Conservation (phyloP, 2,329 filamentous ascomycete species). For the Hypoxylon sp. region DNA sequence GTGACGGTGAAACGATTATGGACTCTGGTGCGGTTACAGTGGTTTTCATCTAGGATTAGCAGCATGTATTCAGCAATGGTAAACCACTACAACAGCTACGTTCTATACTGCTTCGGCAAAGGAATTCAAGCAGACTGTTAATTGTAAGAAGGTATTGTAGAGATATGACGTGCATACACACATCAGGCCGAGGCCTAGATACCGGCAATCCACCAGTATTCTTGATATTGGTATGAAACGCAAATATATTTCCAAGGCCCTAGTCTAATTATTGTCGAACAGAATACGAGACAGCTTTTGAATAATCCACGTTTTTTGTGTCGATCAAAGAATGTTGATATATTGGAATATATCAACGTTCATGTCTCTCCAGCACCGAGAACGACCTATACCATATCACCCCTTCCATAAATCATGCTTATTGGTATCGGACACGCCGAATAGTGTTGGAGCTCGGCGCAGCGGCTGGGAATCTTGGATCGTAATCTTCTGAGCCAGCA, state of each 20-base stretch:
- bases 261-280: not conserved
- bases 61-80: not conserved
- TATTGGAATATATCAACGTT: not conserved
- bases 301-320: not conserved
- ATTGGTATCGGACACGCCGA: constrained; percentile 35
- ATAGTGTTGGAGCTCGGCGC: constrained; percentile 40
- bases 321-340: not conserved
- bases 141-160: not conserved
- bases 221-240: not conserved
- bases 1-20: not conserved
- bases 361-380: not conserved
- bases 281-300: too few relatives aligned
- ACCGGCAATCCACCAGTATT: not conserved
- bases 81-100: not conserved
- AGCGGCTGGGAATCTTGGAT: constrained; percentile 59
- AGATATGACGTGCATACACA: not conserved
- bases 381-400: not conserved
- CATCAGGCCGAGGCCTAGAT: not conserved
- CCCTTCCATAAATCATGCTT: not conserved
- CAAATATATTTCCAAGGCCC: not conserved
- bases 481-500: constrained; percentile 61
- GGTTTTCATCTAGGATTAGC: not conserved
- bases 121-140: not conserved
- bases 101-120: not conserved
- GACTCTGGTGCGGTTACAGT: not conserved